Evolutionary conservation across 257 asterid species (phyloP).

Genomic region (Nicotiana tomentosiformis): DNA sequence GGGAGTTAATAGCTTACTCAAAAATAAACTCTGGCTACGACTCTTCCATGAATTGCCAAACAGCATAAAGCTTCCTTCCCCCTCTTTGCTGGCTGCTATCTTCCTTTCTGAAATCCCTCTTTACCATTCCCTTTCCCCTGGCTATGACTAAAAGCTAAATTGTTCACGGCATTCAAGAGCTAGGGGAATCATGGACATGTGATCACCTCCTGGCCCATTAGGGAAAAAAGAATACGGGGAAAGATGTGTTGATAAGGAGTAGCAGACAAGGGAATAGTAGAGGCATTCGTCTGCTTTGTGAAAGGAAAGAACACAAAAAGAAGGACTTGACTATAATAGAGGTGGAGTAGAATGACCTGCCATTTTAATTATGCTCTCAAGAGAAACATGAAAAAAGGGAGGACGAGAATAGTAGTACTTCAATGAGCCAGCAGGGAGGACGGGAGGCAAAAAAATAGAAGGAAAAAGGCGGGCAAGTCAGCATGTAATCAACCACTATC

Average conservation of each 20-base stretch:
- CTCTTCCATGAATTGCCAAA: neutral
- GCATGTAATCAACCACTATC: neutral
- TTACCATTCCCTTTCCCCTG: neutral
- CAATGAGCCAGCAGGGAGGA: neutral
- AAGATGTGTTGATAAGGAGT: neutral
- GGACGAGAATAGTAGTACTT: constrained; percentile 1
- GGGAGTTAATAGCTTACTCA: neutral
- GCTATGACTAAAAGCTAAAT: neutral
- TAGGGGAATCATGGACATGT: neutral
- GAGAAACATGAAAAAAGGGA: neutral
- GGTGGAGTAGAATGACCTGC: neutral
- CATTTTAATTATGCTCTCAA: neutral
- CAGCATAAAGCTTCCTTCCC: neutral
- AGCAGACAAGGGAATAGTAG: neutral
- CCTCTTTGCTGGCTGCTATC: neutral
- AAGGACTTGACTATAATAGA: neutral
- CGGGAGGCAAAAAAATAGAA: neutral
- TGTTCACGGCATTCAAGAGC: neutral
- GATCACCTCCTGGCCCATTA: neutral
- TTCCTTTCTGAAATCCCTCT: neutral
- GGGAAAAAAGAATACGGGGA: neutral
- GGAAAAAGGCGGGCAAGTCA: neutral
- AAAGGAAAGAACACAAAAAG: neutral
- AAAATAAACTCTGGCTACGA: neutral
- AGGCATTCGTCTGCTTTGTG: neutral